These are phyloP conservation scores for Suhomyces faveliae DNA, from an alignment of 805 yeast genomes.

Conservation along the genomic window DNA sequence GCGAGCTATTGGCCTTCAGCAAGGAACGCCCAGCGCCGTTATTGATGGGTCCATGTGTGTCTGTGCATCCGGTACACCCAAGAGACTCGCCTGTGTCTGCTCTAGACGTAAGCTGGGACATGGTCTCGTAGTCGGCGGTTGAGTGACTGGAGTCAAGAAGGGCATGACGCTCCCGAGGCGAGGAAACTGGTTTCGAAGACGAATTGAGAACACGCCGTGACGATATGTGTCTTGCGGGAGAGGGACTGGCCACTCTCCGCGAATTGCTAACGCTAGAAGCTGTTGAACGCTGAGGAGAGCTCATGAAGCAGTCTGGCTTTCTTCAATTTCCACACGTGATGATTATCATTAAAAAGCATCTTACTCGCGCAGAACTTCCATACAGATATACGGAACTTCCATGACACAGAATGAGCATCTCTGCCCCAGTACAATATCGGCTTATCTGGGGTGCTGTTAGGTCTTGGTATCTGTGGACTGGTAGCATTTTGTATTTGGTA, in stretches of 20 bases:
- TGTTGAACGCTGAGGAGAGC: not conserved
- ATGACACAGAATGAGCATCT: too few species aligned
- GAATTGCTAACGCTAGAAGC: not conserved
- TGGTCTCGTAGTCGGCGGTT: conserved; percentile 1
- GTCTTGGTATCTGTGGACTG: too few species aligned
- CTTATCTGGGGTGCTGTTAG: too few species aligned
- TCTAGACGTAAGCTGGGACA: not conserved
- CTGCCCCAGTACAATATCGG: too few species aligned
- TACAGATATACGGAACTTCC: too few species aligned
- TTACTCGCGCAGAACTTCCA: too few species aligned
- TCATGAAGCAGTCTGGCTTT: conserved; percentile 2
- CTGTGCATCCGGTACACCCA: not conserved
- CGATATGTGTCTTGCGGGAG: conserved; percentile 17
- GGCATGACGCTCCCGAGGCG: conserved; percentile 13
- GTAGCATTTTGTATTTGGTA: too few species aligned
- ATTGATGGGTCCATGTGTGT: not conserved
- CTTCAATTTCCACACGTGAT: conserved; percentile 2
- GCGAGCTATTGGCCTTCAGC: not conserved
- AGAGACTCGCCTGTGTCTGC: conserved; percentile 1
- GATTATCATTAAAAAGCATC: not conserved
- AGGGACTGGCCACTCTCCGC: conserved; percentile 7
- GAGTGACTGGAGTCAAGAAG: conserved; percentile 5
- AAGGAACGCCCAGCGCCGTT: not conserved
- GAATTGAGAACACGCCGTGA: conserved; percentile 15
- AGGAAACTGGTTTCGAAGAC: not conserved